Base-by-base conservation (phyloP, 257 asterid genomes). In the Capsicum rhomboideum region DNA sequence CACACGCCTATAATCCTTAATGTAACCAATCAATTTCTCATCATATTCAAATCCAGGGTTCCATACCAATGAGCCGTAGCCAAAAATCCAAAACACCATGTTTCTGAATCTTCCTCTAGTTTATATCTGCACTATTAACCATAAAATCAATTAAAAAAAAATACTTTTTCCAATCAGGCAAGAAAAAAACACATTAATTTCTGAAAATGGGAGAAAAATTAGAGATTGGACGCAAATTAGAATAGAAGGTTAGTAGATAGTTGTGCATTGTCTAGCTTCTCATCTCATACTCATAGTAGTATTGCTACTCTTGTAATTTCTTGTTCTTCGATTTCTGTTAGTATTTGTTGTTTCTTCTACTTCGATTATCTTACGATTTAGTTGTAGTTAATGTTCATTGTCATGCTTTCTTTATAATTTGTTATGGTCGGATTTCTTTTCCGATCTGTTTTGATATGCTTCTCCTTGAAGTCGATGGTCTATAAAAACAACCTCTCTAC, bases 61-160 rank as follows among this genome's bases (percentile, higher is more conserved):
- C 99, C 99, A 95, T 72, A 94, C 97, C 93, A 95, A 85, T 16
- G 99, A 95, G 7, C 98, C 99, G 86, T 92, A 95, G 4, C 98
- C 98, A 54, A 95, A 95, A 56, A 95, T 86, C 98, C 98, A 95
- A 87, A 95, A 89, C 55, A 91, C 98, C 98, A 95, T 95, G 84
- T 84, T 88, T 83, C 58, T 66, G 53, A 37, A 49, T 67, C 67
- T 82, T 82, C 80, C 67, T 82, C 68, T 21, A 64, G 18, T 31
- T 46, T 17, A 46, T 17, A 64, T n/a, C 84, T 82, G 84, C 84
- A 26, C 10, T 14, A 16, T 23, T 49, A 49, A 75, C 40, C 23
- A 75, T 23, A 49, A 75, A 54, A 75, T 14, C 8, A 0, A 77
- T 42, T 11, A 37, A 37, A 37, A 68, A n/a, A 34, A 13, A 26